These are phyloP conservation scores for Beauveria bassiana DNA, from an alignment of 2,329 filamentous ascomycete genomes.

Conservation along the genomic window DNA sequence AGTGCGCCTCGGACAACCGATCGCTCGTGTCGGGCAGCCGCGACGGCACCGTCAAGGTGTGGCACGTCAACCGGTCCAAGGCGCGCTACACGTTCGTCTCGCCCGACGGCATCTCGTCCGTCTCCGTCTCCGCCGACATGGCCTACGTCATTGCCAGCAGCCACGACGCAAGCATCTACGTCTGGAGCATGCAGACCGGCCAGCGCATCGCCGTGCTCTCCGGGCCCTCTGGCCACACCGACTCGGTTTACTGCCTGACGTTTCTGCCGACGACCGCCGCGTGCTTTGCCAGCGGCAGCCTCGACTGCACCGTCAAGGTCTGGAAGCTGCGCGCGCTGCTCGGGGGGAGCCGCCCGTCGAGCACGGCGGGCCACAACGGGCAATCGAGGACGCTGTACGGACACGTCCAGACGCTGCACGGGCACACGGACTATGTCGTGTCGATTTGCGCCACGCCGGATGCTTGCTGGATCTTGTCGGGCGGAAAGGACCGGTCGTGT, in stretches of 20 bases:
- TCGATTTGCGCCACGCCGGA: conserved; percentile 92
- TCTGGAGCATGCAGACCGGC: conserved; percentile 86
- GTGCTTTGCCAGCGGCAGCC: conserved; percentile 84
- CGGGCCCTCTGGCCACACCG: conserved; percentile 88
- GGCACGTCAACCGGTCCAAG: conserved; percentile 82
- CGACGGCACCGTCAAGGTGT: conserved; percentile 87
- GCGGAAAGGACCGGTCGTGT: conserved; percentile 92
- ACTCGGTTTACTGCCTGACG: conserved; percentile 91
- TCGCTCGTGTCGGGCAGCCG: conserved; percentile 94
- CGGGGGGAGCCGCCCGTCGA: neutral
- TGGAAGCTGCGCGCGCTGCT: conserved; percentile 65
- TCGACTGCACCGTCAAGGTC: conserved; percentile 99
- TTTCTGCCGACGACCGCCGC: conserved; percentile 81
- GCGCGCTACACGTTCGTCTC: conserved; percentile 82
- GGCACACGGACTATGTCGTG: conserved; percentile 94
- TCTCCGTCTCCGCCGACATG: conserved; percentile 92
- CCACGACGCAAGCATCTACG: conserved; percentile 92
- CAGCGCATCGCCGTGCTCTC: conserved; percentile 78
- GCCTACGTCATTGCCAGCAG: conserved; percentile 91
- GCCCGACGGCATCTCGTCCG: conserved; percentile 93
- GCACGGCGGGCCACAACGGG: neutral
- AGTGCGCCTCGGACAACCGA: conserved; percentile 87
- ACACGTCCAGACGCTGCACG: conserved; percentile 93
- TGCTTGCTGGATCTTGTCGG: conserved; percentile 89
- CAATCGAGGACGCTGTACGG: conserved; percentile 64